phyloP scores from a whole-genome alignment of 2,329 filamentous ascomycete species.

The Zasmidium angulare region DNA sequence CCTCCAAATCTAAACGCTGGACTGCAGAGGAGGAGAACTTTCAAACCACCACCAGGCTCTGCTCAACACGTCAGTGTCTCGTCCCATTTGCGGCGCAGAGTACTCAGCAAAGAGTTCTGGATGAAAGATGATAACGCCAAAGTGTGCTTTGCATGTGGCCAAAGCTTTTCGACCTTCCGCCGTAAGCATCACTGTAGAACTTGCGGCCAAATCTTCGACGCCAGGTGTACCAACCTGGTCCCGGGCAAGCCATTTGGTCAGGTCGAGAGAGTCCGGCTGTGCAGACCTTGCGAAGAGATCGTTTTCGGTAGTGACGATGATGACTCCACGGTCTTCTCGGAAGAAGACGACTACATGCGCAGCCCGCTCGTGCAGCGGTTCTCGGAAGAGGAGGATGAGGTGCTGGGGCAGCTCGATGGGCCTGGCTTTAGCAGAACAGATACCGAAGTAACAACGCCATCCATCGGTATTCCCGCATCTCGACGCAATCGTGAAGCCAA shows the following conservation, averaged over 20 bases:
- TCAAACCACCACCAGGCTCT: conserved; percentile 19
- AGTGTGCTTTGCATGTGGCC: conserved; percentile 90
- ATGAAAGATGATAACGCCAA: conserved; percentile 99
- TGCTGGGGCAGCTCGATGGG: conserved; percentile 22
- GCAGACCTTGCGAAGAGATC: conserved; percentile 87
- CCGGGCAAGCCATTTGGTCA: conserved; percentile 86
- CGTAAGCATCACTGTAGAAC: conserved; percentile 94
- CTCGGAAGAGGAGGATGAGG: conserved; percentile 12
- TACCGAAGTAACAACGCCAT: conserved; percentile 52
- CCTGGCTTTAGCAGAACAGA: conserved; percentile 25
- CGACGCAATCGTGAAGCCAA: conserved; percentile 71
- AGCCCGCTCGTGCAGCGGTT: conserved; percentile 22
- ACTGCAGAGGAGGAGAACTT: conserved; percentile 27
- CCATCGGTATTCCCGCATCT: conserved; percentile 65
- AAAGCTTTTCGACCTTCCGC: conserved; percentile 87
- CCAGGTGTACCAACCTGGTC: conserved; percentile 91
- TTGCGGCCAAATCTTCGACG: conserved; percentile 98
- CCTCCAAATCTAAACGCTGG: conserved; percentile 31
- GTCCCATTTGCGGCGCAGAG: conserved; percentile 74
- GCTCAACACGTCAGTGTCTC: conserved; percentile 28
- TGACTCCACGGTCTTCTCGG: conserved; percentile 86
- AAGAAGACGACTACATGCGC: conserved; percentile 50
- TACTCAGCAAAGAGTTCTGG: conserved; percentile 88
- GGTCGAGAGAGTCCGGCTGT: conserved; percentile 79
- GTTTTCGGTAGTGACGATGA: conserved; percentile 82